Evolutionary conservation across 768 basidiomycete genomes (phyloP), one percentile per base, ranked within the genome.

Genomic region (Leccinum rimulosum): DNA sequence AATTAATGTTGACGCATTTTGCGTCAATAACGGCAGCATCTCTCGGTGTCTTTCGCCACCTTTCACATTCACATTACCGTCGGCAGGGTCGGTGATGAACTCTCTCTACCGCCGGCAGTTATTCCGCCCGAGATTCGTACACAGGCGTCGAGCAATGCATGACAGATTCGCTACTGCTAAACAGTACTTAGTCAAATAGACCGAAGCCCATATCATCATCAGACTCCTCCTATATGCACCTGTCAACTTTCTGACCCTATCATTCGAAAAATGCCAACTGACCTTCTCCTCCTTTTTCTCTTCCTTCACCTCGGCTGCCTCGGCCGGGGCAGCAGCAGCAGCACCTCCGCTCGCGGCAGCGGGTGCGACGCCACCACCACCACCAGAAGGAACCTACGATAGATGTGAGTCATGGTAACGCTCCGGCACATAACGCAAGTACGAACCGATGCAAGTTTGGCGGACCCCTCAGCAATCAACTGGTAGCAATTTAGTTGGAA

Each of bases 121-220:
- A 36, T 19, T n/a, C 47, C 17, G 28, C 12, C 36, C 30, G 30
- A 19, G 28, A 17, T 31, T n/a, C 28, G 9, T 15, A 49, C 27
- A 31, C 31, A 31, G 31, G 22, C 31, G 10, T 31, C 31, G 31
- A 31, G 31, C 10, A 31, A 31, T 49, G 58, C 61, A 62, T 10
- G 61, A n/a, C 27, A 47, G 17, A 61, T 52, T 48, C 40, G 38
- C 55, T 48, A 36, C 30, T n/a, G 17, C n/a, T 40, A 9, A n/a
- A 3, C 17, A 40, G 38, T 40, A 63, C 60, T 82, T 87, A 97
- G 82, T 97, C 95, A 83, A 97, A 97, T 64, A 97, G 84, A 80
- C 95, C 95, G 78, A 98, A 98, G 82, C 95, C 94, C 94, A 97
- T 97, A 79, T 97, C 95, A 68, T 97, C 95, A 82, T 96, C 94